Percentiles rank a stretch among this genome's conserved stretches.
phyloP scores from a whole-genome alignment of 148 eudicot genomes.

The Rhododendron ferrugineum region DNA sequence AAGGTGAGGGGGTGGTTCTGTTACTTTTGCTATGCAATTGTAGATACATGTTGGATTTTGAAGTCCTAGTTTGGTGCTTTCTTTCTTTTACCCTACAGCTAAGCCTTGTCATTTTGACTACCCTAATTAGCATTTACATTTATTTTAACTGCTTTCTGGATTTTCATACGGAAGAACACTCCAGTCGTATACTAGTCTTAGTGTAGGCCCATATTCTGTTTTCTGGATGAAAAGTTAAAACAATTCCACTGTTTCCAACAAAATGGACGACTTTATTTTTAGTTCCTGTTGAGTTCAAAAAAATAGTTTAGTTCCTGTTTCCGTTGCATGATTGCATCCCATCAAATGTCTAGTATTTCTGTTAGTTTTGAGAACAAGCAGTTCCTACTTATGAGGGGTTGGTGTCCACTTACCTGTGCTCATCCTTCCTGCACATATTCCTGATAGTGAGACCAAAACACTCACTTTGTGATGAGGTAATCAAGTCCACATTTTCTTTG shows the following conservation, averaged over 20 bases:
- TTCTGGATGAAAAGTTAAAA: not conserved
- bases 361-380: not conserved
- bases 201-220: not conserved
- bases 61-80: not conserved
- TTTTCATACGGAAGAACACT: not conserved
- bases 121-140: not conserved
- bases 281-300: not conserved
- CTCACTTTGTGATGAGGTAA: not conserved
- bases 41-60: not conserved
- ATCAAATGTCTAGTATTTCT: not conserved
- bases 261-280: not conserved
- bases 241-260: not conserved
- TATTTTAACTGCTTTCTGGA: not conserved
- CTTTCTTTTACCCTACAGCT: not conserved
- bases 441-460: not conserved
- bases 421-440: not conserved
- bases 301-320: not conserved
- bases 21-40: not conserved
- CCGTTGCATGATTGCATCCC: not conserved
- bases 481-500: too few species aligned
- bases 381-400: not conserved
- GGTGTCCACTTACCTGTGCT: not conserved
- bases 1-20: not conserved
- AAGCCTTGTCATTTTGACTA: not conserved
- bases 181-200: not conserved